These are phyloP conservation scores for Daldinia concentrica DNA, from an alignment of 495 filamentous ascomycete genomes.

Conservation along the genomic window DNA sequence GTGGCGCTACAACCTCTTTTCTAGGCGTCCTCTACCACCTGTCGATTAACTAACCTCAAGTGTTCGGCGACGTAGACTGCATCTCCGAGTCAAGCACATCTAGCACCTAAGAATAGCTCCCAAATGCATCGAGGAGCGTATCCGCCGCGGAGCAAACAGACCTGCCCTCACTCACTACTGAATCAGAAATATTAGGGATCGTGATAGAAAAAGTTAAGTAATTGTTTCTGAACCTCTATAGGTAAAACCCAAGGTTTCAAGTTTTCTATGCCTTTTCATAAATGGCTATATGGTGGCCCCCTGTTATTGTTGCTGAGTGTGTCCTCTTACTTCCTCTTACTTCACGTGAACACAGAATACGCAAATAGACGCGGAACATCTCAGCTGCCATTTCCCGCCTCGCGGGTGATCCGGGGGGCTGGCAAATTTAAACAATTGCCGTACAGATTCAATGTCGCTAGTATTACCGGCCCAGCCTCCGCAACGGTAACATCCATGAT, in stretches of 20 bases:
- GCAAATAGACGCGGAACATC: background rate
- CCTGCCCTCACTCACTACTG: background rate
- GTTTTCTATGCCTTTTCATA: background rate
- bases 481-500: slow-evolving; percentile 1
- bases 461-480: background rate
- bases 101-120: background rate
- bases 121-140: background rate
- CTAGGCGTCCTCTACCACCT: background rate
- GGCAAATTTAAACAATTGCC: background rate
- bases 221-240: background rate
- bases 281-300: background rate
- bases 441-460: background rate
- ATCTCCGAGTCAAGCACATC: background rate
- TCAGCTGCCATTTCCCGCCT: background rate
- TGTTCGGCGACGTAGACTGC: background rate
- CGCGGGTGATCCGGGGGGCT: background rate
- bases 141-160: background rate
- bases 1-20: background rate
- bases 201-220: background rate
- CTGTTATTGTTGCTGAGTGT: background rate
- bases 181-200: background rate
- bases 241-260: background rate
- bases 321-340: background rate
- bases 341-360: slow-evolving; percentile 1
- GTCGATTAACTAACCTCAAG: background rate